Base-by-base conservation (phyloP, 441 rosid species). In the Adansonia madagascariensis region DNA sequence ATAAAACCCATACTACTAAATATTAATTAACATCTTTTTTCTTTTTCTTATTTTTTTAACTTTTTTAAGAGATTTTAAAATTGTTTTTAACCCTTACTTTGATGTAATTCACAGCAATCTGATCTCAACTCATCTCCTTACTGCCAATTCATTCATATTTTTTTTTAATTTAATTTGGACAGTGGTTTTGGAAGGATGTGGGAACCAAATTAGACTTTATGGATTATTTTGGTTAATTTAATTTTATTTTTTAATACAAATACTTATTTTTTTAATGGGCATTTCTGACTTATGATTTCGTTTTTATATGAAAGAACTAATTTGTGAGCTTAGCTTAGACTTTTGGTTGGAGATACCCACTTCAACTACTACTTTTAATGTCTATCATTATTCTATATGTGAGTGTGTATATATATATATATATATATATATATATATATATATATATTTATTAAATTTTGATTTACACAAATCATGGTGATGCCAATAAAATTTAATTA, bases 141-240 rank as follows among this genome's bases (percentile, higher is more conserved):
- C 11, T 11, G 47, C 55, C 75, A 77, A 70, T 44, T 46, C 41
- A 44, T 69, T 15, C 17, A 14, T 12, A 12, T 49, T 41, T 41
- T 41, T 41, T 1, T 60, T 47, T 57, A 62, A 35, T 35, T 35
- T 35, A 35, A 35, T 35, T 71, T 50, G 39, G 6, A 14, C 70
- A 79, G 75, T 66, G 83, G 62, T 55, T 55, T 78, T 81, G 87
- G 83, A 84, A 75, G 81, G 81, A 70, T 71, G 79, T 77, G 80
- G 77, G 87, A 81, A 83, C 82, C 90, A 80, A 81, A 75, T 64
- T 78, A 83, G 88, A 85, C 44, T 41, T 35, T 35, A 35, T 35
- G 39, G 39, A 35, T 35, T 35, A 35, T 2, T 35, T 35, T 35
- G 39, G 39, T 35, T 35, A 35, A 35, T 35, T 35, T 35, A 35